Percentiles rank a stretch among this genome's conserved stretches.
Evolutionary conservation across 495 filamentous ascomycete species (phyloP).

Genomic region (Hypoxylon lienhwacheense): DNA sequence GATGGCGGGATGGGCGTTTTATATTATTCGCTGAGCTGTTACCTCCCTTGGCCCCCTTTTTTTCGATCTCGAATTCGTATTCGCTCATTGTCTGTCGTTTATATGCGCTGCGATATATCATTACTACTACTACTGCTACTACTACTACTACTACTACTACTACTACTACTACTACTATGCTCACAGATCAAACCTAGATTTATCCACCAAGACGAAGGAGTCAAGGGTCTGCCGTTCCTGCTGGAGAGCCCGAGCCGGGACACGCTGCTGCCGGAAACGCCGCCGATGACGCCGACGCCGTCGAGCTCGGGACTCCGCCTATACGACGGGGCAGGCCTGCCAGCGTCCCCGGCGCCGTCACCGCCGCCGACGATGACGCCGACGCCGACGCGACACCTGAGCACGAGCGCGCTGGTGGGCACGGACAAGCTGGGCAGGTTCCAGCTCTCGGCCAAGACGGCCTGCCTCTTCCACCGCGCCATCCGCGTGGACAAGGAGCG

Average conservation of each 20-base stretch:
- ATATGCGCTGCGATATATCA: neutral
- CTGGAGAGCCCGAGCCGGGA: conserved; percentile 34
- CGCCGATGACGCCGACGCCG: conserved; percentile 21
- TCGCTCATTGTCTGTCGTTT: no score
- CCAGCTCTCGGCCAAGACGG: conserved; percentile 35
- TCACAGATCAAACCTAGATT: conserved; percentile 18
- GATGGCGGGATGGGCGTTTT: no score
- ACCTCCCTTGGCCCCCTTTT: no score
- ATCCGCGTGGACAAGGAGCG: conserved; percentile 37
- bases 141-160: neutral
- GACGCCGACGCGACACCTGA: conserved; percentile 21
- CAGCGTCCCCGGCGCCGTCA: conserved; percentile 20
- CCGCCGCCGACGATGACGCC: no score
- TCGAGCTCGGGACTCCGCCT: neutral
- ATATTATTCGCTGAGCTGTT: no score
- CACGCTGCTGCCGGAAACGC: conserved; percentile 37
- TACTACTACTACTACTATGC: neutral
- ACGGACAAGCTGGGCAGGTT: conserved; percentile 29
- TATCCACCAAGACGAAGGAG: conserved; percentile 36
- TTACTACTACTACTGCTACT: neutral
- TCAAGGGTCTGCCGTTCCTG: conserved; percentile 32
- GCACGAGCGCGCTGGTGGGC: conserved; percentile 19
- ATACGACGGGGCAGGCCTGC: neutral
- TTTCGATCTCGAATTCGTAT: no score
- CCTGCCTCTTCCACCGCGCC: conserved; percentile 36